Percentiles rank a stretch among this genome's conserved stretches.
phyloP scores from a whole-genome alignment of 441 rosid species.

The Corymbia calophylla region DNA sequence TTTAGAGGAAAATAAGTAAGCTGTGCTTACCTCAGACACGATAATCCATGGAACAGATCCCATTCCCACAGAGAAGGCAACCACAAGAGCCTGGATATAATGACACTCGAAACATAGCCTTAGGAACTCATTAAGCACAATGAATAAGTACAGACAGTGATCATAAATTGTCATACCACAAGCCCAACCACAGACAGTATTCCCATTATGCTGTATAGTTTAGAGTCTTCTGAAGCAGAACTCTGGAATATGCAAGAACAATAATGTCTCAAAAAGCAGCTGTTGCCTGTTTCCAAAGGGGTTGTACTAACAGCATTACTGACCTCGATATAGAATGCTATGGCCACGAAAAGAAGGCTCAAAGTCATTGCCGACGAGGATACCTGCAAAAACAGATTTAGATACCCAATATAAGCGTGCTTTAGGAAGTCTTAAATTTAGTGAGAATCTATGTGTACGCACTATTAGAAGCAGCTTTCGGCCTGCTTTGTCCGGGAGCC shows the following conservation, averaged over 20 bases:
- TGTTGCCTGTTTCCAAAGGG: not conserved
- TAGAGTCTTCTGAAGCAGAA: constrained; percentile 38
- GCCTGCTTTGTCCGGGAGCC: constrained; percentile 86
- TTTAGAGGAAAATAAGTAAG: not conserved
- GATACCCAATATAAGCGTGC: not conserved
- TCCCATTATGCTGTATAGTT: constrained; percentile 44
- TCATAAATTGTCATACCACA: constrained; percentile 47
- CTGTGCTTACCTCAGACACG: constrained; percentile 78
- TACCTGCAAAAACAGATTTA: constrained; percentile 30
- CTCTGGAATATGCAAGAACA: constrained; percentile 27
- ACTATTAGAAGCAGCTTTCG: constrained; percentile 82
- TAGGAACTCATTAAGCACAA: not conserved
- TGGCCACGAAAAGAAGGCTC: constrained; percentile 67
- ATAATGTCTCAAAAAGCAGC: not conserved
- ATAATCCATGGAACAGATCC: constrained; percentile 94
- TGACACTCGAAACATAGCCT: not conserved
- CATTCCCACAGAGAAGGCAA: constrained; percentile 77
- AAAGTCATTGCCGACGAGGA: constrained; percentile 74
- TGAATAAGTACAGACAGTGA: not conserved
- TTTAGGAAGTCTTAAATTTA: not conserved
- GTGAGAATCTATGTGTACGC: constrained; percentile 20
- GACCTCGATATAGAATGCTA: constrained; percentile 67
- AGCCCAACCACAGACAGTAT: constrained; percentile 75
- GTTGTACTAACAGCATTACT: not conserved
- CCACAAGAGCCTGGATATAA: constrained; percentile 49